phyloP scores from a whole-genome alignment of 2,329 filamentous ascomycete genomes.

The Knufia petricola region DNA sequence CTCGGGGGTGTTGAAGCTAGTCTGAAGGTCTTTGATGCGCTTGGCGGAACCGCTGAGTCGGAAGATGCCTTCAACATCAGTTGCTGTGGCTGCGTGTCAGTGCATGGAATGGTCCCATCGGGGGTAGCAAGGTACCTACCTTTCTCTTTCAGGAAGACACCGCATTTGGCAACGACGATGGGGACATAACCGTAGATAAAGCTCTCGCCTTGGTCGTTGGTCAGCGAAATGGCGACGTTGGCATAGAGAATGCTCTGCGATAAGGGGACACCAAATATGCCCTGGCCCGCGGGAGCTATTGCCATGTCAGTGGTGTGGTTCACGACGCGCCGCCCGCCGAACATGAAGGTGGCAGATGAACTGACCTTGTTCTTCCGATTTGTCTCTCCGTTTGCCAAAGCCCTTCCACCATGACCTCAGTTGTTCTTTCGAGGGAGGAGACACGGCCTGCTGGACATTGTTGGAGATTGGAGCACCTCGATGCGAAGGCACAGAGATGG shows the following conservation, averaged over 20 bases:
- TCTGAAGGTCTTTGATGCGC: slow-evolving; percentile 92
- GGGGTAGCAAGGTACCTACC: slow-evolving; percentile 60
- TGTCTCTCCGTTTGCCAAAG: slow-evolving; percentile 65
- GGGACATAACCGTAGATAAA: slow-evolving; percentile 98
- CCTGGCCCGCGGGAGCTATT: slow-evolving; percentile 28
- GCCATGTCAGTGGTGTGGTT: slow-evolving; percentile 10
- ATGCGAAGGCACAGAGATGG: slow-evolving; percentile 7
- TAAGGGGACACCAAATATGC: slow-evolving; percentile 90
- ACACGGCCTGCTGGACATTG: slow-evolving; percentile 35
- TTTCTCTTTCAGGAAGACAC: slow-evolving; percentile 95
- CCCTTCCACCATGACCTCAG: slow-evolving; percentile 95
- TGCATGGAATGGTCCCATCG: slow-evolving; percentile 17
- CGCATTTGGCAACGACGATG: slow-evolving; percentile 96
- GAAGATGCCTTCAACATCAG: slow-evolving; percentile 91
- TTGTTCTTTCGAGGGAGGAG: slow-evolving; percentile 75
- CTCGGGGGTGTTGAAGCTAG: slow-evolving; percentile 85
- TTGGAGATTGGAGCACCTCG: slow-evolving; percentile 5
- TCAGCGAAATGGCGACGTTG: slow-evolving; percentile 93
- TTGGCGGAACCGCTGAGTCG: slow-evolving; percentile 93
- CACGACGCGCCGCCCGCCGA: neutral
- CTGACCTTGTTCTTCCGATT: slow-evolving; percentile 55
- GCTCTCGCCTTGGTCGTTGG: slow-evolving; percentile 83
- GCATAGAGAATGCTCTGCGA: slow-evolving; percentile 94
- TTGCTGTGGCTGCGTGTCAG: slow-evolving; percentile 51
- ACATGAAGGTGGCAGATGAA: slow-evolving; percentile 1